These are phyloP conservation scores for Corymbia maculata DNA, from an alignment of 345 rosid genomes.

Conservation along the genomic window DNA sequence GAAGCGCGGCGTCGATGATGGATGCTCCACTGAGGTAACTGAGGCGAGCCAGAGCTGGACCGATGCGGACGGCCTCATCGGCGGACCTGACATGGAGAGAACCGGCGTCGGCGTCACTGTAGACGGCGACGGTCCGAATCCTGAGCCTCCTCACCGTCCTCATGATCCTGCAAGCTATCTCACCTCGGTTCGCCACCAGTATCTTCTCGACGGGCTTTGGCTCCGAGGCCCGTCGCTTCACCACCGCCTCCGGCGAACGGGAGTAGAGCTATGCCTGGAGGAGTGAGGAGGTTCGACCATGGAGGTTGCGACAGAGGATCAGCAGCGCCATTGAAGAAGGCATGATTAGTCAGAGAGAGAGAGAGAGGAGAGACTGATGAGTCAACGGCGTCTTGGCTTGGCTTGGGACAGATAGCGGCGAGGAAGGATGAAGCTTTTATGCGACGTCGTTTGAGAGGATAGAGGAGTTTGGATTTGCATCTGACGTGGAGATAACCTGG, in stretches of 20 bases:
- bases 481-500: not conserved
- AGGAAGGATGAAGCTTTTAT: not conserved
- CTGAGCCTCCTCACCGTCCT: too few species aligned
- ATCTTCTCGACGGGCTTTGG: constrained; percentile 50
- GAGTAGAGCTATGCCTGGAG: too few species aligned
- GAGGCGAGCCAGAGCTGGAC: too few species aligned
- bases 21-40: too few species aligned
- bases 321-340: constrained; percentile 34
- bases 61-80: too few species aligned
- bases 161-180: too few species aligned
- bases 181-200: constrained; percentile 81
- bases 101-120: too few species aligned
- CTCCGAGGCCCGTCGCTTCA: not conserved
- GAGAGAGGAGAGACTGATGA: not conserved
- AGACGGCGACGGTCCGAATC: too few species aligned
- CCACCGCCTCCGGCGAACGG: not conserved
- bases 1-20: too few species aligned
- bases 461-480: not conserved
- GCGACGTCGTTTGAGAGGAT: not conserved
- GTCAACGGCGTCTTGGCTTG: not conserved
- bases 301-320: constrained; percentile 40
- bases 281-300: not conserved
- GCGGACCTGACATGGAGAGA: too few species aligned
- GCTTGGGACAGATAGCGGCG: not conserved
- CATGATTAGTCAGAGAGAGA: not conserved